Conservation (phyloP, 176 grass and related monocot genomes). For the Eragrostis nindensis region DNA sequence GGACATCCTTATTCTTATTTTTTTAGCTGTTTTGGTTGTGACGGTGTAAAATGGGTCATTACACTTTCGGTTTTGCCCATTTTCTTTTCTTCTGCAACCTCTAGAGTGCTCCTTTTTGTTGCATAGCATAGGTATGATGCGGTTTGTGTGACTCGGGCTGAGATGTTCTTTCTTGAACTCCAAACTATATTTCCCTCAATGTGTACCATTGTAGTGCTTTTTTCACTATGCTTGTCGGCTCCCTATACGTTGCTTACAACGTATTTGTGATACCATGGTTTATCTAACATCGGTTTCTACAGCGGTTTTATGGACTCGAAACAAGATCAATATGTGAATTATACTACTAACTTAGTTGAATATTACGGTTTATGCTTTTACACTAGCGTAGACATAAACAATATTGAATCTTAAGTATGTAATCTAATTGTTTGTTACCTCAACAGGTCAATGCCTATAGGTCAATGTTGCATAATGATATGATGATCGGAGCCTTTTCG, state of each 20-base stretch:
- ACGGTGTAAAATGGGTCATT: conserved; percentile 18
- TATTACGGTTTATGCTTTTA: background rate
- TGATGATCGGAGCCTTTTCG: conserved; percentile 98
- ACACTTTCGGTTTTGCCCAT: background rate
- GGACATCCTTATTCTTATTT: conserved; percentile 11
- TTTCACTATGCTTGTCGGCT: background rate
- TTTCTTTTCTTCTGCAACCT: conserved; percentile 18
- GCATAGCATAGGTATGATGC: background rate
- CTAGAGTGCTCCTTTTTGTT: background rate
- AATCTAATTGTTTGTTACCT: conserved; percentile 32
- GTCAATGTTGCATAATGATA: conserved; percentile 87
- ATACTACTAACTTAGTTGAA: background rate
- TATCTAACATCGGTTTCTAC: background rate
- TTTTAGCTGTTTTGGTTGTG: conserved; percentile 9
- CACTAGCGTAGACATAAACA: too few species aligned
- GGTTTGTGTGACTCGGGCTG: background rate
- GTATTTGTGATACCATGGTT: background rate
- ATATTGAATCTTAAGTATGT: background rate
- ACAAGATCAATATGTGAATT: background rate
- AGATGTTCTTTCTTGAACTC: background rate
- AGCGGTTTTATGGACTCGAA: background rate
- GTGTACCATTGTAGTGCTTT: background rate
- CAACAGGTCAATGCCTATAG: conserved; percentile 85
- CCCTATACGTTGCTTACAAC: background rate
- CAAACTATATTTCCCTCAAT: background rate